Evolutionary conservation across 768 basidiomycete genomes (phyloP), one percentile per base, ranked within the genome.

Genomic region (Pleurotus salmoneostramineus): DNA sequence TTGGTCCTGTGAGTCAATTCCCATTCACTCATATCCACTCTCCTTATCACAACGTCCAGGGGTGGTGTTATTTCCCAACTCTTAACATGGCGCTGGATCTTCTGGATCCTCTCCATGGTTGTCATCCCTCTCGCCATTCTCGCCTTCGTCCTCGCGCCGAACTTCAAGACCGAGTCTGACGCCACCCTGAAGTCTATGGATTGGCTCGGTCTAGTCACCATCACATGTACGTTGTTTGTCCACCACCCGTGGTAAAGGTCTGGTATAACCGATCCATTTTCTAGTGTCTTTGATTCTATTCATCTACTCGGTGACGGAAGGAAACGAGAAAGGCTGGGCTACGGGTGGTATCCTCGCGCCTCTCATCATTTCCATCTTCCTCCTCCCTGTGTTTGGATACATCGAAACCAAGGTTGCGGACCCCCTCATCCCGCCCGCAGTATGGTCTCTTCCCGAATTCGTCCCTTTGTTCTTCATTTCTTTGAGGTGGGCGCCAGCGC

Each of bases 241-340:
- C 50, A 32, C 27, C 17, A 27, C 32, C 17, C 11, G 32, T 12
- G 33, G 12, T 8, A 8, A 47, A 4, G 21, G 21, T 27, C 21
- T 10, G 21, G 12, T 14, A 32, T 34, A 7, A 17, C 15, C 34
- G 40, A 31, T 11, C 61, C 63, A 17, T 64, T 70, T 33, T 52
- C 35, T 66, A 14, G 73, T 61, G 42, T 68, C 69, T 6, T 44
- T 73, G 47, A 59, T 72, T 44, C 65, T 74, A 46, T 72, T 74
- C 45, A 70, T 76, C 10, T 74, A 72, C 44, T 69, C 74, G 0
- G 62, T 74, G 6, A 77, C 72, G 0, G 71, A 73, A 45, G 79
- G 77, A 12, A 73, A 82, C 10, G 68, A 69, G n/a, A 66, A 66
- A 48, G 79, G 82, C 7, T 83, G 83, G 83, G 62, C 58, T 5